Base-by-base conservation (phyloP, 1,139 yeast species). In the Kodamaea anthophila region DNA sequence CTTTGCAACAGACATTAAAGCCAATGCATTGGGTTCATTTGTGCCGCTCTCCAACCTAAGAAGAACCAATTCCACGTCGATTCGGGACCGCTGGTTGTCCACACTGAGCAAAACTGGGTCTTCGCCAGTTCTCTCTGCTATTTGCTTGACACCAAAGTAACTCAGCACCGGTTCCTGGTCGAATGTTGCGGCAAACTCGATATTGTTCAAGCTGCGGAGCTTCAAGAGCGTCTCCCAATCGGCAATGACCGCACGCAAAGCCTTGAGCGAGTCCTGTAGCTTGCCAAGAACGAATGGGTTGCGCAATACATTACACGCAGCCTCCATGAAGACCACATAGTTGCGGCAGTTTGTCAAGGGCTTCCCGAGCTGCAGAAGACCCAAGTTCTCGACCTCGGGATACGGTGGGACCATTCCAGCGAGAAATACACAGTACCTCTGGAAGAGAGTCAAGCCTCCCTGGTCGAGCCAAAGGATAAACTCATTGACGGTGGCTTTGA, bases 261-360 rank as follows among this genome's bases (percentile, higher is more conserved):
- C 43, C 4, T 21, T 15, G 23, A 37, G 42, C 18, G 51, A 45
- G 3, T 29, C 35, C 13, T 33, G 24, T 21, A 66, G 47, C 38
- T 55, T 63, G 13, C 60, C 67, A 21, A 60, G 39, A 10, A 65
- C 51, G 35, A 63, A 65, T 9, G 72, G 72, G 35, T 65, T 65
- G 30, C 70, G 49, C 12, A 49, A 37, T n/a, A 46, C 26, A 2
- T 31, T 24, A 8, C 43, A 25, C 9, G 61, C 44, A 3, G 41
- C 32, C 10, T 46, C 46, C 16, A 61, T 49, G 40, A 65, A 61
- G 2, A 39, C 37, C n/a, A 56, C 33, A 40, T 64, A 65, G 36
- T 53, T 48, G 3, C 33, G 23, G 32, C 60, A 55, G 36, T 63
- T 62, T 23, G 50, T 38, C 7, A 65, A 42, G 4, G 72, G 71